phyloP scores from a whole-genome alignment of 352 stramenopile species.

The Globisporangium mamillatum region DNA sequence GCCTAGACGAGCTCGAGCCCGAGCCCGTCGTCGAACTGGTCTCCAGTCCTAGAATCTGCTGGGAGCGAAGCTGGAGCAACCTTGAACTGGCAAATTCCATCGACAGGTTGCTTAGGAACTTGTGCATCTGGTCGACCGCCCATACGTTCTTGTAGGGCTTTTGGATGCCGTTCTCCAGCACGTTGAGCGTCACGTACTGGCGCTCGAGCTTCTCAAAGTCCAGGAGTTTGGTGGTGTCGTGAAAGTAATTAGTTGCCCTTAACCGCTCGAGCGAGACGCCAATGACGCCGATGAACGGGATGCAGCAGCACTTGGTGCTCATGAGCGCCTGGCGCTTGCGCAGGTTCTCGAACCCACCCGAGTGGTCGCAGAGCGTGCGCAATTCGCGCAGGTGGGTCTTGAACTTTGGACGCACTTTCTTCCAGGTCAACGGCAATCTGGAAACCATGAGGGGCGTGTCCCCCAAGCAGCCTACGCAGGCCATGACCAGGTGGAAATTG shows the following conservation, averaged over 20 bases:
- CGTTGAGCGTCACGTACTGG: slow-evolving; percentile 49
- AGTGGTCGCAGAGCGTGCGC: slow-evolving; percentile 62
- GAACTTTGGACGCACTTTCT: slow-evolving; percentile 61
- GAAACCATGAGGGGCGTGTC: slow-evolving; percentile 71
- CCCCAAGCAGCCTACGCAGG: slow-evolving; percentile 67
- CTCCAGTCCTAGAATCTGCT: slow-evolving; percentile 49
- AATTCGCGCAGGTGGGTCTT: slow-evolving; percentile 65
- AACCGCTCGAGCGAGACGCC: slow-evolving; percentile 66
- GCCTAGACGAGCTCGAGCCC: slow-evolving; percentile 2
- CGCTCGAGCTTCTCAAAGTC: slow-evolving; percentile 61
- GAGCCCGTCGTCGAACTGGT: background rate
- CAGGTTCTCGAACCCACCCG: slow-evolving; percentile 68
- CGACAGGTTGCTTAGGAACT: slow-evolving; percentile 31
- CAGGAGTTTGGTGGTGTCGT: slow-evolving; percentile 26
- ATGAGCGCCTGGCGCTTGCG: slow-evolving; percentile 50
- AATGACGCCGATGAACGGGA: slow-evolving; percentile 78
- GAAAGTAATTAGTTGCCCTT: slow-evolving; percentile 45
- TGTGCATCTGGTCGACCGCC: slow-evolving; percentile 22
- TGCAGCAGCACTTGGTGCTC: slow-evolving; percentile 34
- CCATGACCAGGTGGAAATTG: slow-evolving; percentile 84
- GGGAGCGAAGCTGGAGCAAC: slow-evolving; percentile 47
- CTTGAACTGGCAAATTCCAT: slow-evolving; percentile 44
- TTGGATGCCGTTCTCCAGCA: slow-evolving; percentile 45
- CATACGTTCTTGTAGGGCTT: slow-evolving; percentile 5
- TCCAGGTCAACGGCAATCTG: slow-evolving; percentile 65